These are phyloP conservation scores for Yarrowia alimentaria DNA, from an alignment of 805 yeast species.

Conservation along the genomic window DNA sequence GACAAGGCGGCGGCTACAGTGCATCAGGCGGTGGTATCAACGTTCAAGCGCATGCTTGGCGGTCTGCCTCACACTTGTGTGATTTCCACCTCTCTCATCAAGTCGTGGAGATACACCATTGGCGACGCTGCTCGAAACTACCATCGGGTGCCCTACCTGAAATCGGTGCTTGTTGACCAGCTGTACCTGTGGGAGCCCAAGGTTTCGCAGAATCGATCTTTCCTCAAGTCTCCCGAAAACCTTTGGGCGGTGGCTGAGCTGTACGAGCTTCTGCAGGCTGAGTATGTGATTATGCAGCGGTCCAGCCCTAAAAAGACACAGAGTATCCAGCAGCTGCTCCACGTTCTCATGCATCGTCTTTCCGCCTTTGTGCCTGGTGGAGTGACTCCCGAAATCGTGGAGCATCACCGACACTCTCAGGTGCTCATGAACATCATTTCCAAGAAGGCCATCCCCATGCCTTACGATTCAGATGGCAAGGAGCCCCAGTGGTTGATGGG, in stretches of 20 bases:
- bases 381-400: conserved; percentile 19
- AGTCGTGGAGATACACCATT: conserved; percentile 13
- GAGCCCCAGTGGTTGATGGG: conserved; percentile 23
- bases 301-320: conserved; percentile 3
- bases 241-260: conserved; percentile 16
- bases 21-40: not conserved
- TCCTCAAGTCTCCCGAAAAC: conserved; percentile 9
- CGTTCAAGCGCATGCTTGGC: conserved; percentile 6
- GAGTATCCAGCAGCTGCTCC: conserved; percentile 4
- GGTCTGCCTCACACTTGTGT: conserved; percentile 19
- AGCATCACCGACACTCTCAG: conserved; percentile 4
- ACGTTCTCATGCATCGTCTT: conserved; percentile 19
- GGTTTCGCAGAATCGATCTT: conserved; percentile 14
- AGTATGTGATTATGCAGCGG: conserved; percentile 9
- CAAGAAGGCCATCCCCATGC: conserved; percentile 27
- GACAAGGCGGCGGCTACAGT: not conserved
- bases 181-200: conserved; percentile 25
- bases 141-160: conserved; percentile 1
- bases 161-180: conserved; percentile 1
- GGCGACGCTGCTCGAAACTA: conserved; percentile 16
- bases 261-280: conserved; percentile 22
- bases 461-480: conserved; percentile 12
- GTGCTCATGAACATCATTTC: conserved; percentile 27
- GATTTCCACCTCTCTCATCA: conserved; percentile 1
- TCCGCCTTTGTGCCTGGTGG: conserved; percentile 21